Base-by-base conservation (phyloP, 106 monocot species). In the Dendrobium catenatum region DNA sequence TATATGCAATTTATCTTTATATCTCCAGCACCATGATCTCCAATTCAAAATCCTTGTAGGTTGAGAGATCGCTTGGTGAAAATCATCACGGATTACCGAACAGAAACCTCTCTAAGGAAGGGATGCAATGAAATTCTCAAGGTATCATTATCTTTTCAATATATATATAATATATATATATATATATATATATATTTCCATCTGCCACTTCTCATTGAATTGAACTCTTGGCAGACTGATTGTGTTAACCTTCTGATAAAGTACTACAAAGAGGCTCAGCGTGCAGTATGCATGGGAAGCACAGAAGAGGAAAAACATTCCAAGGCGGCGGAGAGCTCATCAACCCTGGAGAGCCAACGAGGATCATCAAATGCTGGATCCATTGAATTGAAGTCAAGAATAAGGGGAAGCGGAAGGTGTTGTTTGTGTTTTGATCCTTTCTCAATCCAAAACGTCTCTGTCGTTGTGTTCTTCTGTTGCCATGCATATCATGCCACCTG, bases 61-160 rank as follows among this genome's bases (percentile, higher is more conserved):
- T 93, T 99, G 80, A 88, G 95, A 74, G 99, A 99, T 79, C 93
- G 95, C 67, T 90, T 99, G 22, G 93, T 99, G 37, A 99, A 95
- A 86, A 99, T 99, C 80, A 84, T 99, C 75, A 99, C 99, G 2
- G 95, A 93, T 80, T 99, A 99, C 76, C 89, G 95, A 72, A 95
- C 99, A 43, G 99, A 99, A 90, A 95, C 95, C 46, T 99, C 99
- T 72, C 86, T 99, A 6, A 78, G 99, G 56, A 88, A 93, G 74
- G 99, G 99, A 82, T 99, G 99, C 79, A 99, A 95, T 81, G 90
- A 93, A 80, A 99, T 95, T 49, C 95, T 95, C 18, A 95, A 95
- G 99, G 99, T 99, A 20, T 76, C 24, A 13, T 33, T 47, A 15
- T 3, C 37, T 72, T 76, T 72, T 76, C 66, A 16, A 24, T 26